Base-by-base conservation (phyloP, 345 rosid genomes). In the Sonneratia alba region DNA sequence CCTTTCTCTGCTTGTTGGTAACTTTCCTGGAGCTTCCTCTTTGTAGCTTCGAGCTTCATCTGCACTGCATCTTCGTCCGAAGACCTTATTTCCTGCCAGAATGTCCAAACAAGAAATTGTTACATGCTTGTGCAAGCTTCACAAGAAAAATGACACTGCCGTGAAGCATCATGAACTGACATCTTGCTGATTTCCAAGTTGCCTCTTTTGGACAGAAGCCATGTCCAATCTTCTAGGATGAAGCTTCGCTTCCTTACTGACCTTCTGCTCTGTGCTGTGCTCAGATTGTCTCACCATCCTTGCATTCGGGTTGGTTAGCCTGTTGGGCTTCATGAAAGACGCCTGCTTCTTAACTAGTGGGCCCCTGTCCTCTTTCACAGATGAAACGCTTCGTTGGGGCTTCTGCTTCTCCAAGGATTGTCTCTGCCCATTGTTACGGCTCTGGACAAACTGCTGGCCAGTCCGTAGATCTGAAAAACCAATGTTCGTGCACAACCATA, bases 21-120 rank as follows among this genome's bases (percentile, higher is more conserved):
- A 18, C 94, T 75, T 78, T 92, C 96, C 66, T 95, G 98, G 67
- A 95, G 91, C 83, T 89, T 95, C 87, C 98, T 87, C 79, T 90
- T 92, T 0, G 99, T 81, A 51, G 80, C 91, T 86, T 95, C 98
- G 67, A 92, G 89, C 83, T 86, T 90, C 79, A 49, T 75, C 71
- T 78, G 89, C 53, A 75, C 86, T 0, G 88, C 77, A 56, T 66
- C 84, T 73, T 89, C 92, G 21, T 68, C 55, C 6, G 70, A 8
- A 68, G 49, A 36, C 36, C 36, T 68, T 5, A 22, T 43, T 22
- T 68, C 70, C 70, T 68, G 56, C 4, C n/a, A 42, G 53, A 68
- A 9, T 55, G 27, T 62, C 66, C 64, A 74, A 61, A 64, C 27
- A 66, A 42, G 15, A 45, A 76, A 72, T 83, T 69, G 74, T 47